Evolutionary conservation across 495 filamentous ascomycete species (phyloP), one percentile per base, ranked within the genome.

Genomic region (Aspergillus diversus): DNA sequence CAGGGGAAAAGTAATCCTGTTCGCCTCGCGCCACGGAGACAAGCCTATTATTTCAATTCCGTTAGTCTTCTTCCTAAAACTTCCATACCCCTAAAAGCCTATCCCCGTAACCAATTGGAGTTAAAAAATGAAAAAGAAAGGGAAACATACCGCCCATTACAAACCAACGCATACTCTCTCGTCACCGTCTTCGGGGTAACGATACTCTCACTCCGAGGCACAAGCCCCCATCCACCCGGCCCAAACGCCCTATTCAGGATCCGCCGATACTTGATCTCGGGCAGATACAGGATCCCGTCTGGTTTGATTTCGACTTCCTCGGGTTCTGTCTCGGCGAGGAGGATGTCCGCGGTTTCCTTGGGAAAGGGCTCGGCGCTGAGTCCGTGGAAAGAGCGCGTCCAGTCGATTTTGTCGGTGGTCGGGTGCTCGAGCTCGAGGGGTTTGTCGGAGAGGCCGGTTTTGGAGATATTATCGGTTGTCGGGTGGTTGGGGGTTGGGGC

Each of bases 181-280:
- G 96, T 98, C 50, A 99, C 92, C 42, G 89, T 79, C 80, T 89
- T 94, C 52, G 87, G 86, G 31, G 92, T 95, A 5, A 99, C 92
- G 50, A 93, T 92, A 61, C 93, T 89, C 81, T 97, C 92, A 13
- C 94, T 91, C 21, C 95, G 78, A 16, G 95, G 95, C 47, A 91
- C 95, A 42, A 99, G 75, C 2, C 95, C 96, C 95, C 95, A 99
- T 2, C 89, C 95, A 4, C 96, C 96, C 3, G 95, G 95, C 0
- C 95, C 95, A 77, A 99, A 99, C 0, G 95, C 93, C 43, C 78
- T 72, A 71, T 97, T 97, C 66, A 99, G 77, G 60, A 97, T 97
- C 43, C 95, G 82, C 27, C 95, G 82, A 76, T 99, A 99, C 76
- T 99, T 99, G 80, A 99, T 99, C 84, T 99, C 95, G 13, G 95